Base-by-base conservation (phyloP, 768 basidiomycete genomes). In the Kwoniella botswanensis region DNA sequence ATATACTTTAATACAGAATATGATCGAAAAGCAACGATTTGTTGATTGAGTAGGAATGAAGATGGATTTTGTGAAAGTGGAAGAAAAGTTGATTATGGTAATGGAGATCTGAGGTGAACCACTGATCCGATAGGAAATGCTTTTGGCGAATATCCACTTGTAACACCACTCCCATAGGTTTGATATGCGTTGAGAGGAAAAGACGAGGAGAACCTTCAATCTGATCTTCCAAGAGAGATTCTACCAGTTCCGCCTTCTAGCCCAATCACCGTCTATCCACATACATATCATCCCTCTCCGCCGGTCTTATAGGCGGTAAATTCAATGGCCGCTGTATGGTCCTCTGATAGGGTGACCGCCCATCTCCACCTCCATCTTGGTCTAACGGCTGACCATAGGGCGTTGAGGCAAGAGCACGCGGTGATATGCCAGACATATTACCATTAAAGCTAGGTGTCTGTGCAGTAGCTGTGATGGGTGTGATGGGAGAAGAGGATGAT, bases 221-320 rank as follows among this genome's bases (percentile, higher is more conserved):
- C 35, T 35, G 35, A 35, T 35, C 6, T 35, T 15, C 46, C 46
- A 4, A 15, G 10, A 11, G 46, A 13, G 18, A 50, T 13, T 50
- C 46, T 4, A 50, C 17, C 46, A 15, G 46, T 18, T 50, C 46
- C 18, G 7, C 46, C 24, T 24, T 22, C 24, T n/a, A 22, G 44
- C 22, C 12, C 50, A 4, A 64, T 57, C 55, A 57, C 11, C 54
- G 53, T 18, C 65, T 24, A 24, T 46, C 55, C 54, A 21, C 21
- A 24, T 41, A 58, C 13, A n/a, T 26, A 17, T 65, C 22, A n/a
- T 65, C 55, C 11, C 55, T 43, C 54, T 24, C 35, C 21, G 35
- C 21, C 22, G 54, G 67, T 13, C 67, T 44, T 11, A 68, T 62
- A 11, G 67, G 67, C 11, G 67, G 67, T 26, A 68, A 62, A 3